Evolutionary conservation across 306 rosid species (phyloP).

Genomic region (Rosa rugosa): DNA sequence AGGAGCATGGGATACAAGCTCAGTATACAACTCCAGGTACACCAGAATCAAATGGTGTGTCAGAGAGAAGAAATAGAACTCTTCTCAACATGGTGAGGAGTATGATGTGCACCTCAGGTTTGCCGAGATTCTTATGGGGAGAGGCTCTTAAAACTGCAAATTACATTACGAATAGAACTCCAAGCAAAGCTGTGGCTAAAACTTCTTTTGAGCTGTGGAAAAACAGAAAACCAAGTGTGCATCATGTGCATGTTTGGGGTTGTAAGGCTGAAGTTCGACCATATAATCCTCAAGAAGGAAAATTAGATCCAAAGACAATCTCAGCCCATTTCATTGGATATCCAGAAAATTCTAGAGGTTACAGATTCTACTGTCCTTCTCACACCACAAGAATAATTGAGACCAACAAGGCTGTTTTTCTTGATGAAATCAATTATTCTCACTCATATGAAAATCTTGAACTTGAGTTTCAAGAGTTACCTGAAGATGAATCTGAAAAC

Average conservation of each 20-base stretch:
- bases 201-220: not conserved
- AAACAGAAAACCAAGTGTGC: not conserved
- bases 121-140: too few relatives aligned
- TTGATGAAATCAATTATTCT: not conserved
- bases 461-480: not conserved
- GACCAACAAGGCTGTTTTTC: not conserved
- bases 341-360: not conserved
- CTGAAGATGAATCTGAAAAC: not conserved
- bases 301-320: not conserved
- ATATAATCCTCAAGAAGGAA: not conserved
- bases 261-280: not conserved
- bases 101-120: too few relatives aligned
- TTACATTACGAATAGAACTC: too few relatives aligned
- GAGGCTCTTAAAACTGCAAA: too few relatives aligned
- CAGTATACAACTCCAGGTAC: not conserved
- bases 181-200: not conserved
- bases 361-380: not conserved
- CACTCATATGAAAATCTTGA: not conserved
- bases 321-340: not conserved
- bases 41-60: too few relatives aligned
- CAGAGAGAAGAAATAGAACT: too few relatives aligned
- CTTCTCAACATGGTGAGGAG: too few relatives aligned
- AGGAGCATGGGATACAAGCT: not conserved
- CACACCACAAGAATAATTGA: not conserved
- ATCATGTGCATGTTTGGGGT: not conserved